phyloP scores from a whole-genome alignment of 164 flowering plant species.

The Warburgia ugandensis region DNA sequence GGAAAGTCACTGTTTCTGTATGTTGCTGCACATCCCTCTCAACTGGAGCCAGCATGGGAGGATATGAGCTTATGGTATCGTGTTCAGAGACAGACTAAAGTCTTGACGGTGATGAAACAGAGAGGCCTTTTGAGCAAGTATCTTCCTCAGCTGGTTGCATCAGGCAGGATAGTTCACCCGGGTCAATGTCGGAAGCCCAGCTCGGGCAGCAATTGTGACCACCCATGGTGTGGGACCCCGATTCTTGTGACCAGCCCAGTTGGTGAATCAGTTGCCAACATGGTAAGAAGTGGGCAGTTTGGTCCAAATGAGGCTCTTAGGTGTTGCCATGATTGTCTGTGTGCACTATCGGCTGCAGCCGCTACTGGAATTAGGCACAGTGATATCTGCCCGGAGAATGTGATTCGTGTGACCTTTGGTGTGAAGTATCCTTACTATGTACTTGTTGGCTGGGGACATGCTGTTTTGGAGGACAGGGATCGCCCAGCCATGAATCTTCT shows the following conservation, averaged over 20 bases:
- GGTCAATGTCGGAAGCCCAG: conserved; percentile 60
- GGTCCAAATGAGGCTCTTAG: conserved; percentile 55
- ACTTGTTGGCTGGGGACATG: conserved; percentile 90
- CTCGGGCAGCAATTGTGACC: conserved; percentile 61
- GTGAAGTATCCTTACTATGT: conserved; percentile 44
- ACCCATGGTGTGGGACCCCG: conserved; percentile 94
- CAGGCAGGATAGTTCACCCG: conserved; percentile 74
- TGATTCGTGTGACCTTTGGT: conserved; percentile 47
- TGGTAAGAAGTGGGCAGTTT: conserved; percentile 46
- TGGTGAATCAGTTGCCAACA: conserved; percentile 52
- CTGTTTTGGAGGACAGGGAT: conserved; percentile 82
- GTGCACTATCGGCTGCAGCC: conserved; percentile 59
- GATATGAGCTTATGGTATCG: conserved; percentile 91
- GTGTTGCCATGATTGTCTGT: conserved; percentile 79
- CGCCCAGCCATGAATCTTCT: conserved; percentile 84
- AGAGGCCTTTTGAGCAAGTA: conserved; percentile 68
- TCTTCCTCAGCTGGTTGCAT: conserved; percentile 67
- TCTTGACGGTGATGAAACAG: conserved; percentile 67
- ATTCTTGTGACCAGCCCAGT: conserved; percentile 70
- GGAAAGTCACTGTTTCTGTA: conserved; percentile 47
- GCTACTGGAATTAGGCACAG: conserved; percentile 72
- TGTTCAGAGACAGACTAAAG: conserved; percentile 88
- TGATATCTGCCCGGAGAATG: conserved; percentile 73
- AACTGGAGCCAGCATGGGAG: conserved; percentile 85
- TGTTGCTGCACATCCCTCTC: conserved; percentile 81